Evolutionary conservation across 345 rosid species (phyloP).

Genomic region (Eutrema heterophyllum): DNA sequence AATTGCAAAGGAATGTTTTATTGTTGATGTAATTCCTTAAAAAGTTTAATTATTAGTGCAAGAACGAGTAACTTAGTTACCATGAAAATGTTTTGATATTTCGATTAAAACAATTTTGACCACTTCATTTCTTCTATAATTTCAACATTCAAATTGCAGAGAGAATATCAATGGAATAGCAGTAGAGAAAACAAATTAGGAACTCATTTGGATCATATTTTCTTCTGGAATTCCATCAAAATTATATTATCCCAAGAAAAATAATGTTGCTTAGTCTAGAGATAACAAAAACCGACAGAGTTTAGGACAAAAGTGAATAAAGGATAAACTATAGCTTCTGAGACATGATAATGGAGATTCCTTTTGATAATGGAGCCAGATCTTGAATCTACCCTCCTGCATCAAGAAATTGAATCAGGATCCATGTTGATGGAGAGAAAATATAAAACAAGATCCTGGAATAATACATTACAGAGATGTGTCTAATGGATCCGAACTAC

Average conservation of each 20-base stretch:
- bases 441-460: background rate
- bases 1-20: background rate
- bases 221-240: background rate
- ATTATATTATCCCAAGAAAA: background rate
- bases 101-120: background rate
- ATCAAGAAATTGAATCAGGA: background rate
- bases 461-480: background rate
- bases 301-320: conserved; percentile 17
- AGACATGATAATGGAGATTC: background rate
- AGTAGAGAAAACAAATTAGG: background rate
- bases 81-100: background rate
- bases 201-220: background rate
- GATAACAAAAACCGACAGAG: conserved; percentile 1
- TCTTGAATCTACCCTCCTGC: conserved; percentile 6
- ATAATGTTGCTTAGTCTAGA: background rate
- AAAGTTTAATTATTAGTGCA: background rate
- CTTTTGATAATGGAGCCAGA: background rate
- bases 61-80: background rate
- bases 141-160: background rate
- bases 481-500: background rate
- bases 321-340: conserved; percentile 3
- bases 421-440: background rate
- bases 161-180: background rate
- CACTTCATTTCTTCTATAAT: background rate
- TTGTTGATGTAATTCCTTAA: too few relatives aligned